A percentile compares a stretch with the other conserved stretches of the same genome.
Evolutionary conservation across 2,329 filamentous ascomycete genomes (phyloP).

Genomic region (Thermochaetoides dissita): DNA sequence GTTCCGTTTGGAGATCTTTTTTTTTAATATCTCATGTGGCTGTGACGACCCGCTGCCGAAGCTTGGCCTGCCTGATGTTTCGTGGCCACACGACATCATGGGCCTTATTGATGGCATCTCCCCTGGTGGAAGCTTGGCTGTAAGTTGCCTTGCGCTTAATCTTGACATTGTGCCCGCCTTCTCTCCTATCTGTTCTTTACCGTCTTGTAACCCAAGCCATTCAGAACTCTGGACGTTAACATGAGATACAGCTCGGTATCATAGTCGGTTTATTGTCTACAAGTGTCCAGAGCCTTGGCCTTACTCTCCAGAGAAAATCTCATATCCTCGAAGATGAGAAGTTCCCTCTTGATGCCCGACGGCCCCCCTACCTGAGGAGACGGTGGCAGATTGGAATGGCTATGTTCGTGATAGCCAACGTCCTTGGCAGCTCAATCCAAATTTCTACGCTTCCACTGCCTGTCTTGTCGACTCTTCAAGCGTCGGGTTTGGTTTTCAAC

Average conservation of each 20-base stretch:
- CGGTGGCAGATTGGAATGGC: constrained; percentile 96
- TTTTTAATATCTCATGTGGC: no score
- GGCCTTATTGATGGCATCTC: constrained; percentile 62
- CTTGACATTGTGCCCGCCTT: no score
- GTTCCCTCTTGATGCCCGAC: constrained; percentile 57
- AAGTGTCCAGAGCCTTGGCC: constrained; percentile 82
- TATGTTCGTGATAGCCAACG: constrained; percentile 90
- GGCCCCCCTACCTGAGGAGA: constrained; percentile 77
- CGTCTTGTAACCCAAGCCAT: neutral
- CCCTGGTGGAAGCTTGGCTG: constrained; percentile 63
- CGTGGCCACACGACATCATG: constrained; percentile 39
- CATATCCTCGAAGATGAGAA: constrained; percentile 97
- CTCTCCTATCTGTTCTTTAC: neutral
- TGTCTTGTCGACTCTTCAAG: constrained; percentile 87
- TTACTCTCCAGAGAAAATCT: constrained; percentile 94
- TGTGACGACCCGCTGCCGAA: no score
- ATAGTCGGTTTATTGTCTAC: constrained; percentile 87
- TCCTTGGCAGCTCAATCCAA: constrained; percentile 90
- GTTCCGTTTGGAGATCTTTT: no score
- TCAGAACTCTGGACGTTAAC: constrained; percentile 1
- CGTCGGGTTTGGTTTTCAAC: constrained; percentile 94
- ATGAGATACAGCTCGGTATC: constrained; percentile 60
- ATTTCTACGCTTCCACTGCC: constrained; percentile 91
- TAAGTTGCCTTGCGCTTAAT: constrained; percentile 27
- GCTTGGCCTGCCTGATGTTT: constrained; percentile 31